Evolutionary conservation across 495 filamentous ascomycete species (phyloP), one percentile per base, ranked within the genome.

Genomic region (Penicillium robsamsonii): DNA sequence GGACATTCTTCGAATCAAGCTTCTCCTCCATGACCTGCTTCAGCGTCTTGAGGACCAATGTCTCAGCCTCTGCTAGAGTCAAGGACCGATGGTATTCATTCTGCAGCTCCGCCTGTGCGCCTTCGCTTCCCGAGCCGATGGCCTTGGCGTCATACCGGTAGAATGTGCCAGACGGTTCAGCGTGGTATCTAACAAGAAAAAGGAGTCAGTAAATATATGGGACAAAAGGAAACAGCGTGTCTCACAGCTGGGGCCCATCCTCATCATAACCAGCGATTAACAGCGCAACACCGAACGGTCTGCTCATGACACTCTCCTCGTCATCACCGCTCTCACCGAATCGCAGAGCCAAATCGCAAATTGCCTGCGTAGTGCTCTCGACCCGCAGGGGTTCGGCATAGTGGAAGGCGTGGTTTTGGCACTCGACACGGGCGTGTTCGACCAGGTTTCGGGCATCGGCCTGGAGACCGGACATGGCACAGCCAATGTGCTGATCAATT

Each of bases 11-110:
- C 41, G 89, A 81, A 70, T 98, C 94, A 50, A 98, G 83, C 80
- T 97, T 98, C 85, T 98, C 94, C 78, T 98, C 94, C 94, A 98
- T 98, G 50, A 98, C 94, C 78, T 98, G 94, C 82, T 98, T 98
- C 72, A 98, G 74, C 37, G 94, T 98, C 84, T 97, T 97, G 62
- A 98, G 79, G 31, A 97, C 95, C 61, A 98, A 76, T 3, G 91
- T 89, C 76, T 98, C 94, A 20, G 94, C 94, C 71, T 98, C 94
- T 46, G 81, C 76, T 57, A 98, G 88, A 50, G 93, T 96, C 61
- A 98, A 81, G 44, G 93, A 97, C 80, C 93, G 96, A 78, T 98
- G 94, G 68, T 96, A 98, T 73, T 97, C 94, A 61, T 96, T 96
- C 75, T 98, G 94, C 74, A 98, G 76, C 73, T 97, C 94, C 8